These are phyloP conservation scores for Rhodotorula sp. DNA, from an alignment of 1,284 basidiomycete genomes.

Conservation along the genomic window DNA sequence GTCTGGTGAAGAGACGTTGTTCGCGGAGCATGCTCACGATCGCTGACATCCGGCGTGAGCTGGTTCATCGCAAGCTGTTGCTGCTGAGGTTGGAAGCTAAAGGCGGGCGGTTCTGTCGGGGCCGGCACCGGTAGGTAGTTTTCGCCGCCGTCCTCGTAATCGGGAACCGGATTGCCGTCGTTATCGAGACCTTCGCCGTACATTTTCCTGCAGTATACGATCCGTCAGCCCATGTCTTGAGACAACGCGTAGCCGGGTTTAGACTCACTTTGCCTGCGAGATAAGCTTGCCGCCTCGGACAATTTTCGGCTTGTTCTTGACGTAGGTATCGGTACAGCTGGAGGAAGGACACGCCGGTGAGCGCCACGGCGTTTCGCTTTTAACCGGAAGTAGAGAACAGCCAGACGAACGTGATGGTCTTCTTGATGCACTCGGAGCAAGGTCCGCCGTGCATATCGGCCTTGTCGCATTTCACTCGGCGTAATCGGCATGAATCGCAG, in stretches of 20 bases:
- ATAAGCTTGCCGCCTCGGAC: constrained; percentile 36
- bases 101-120: background rate
- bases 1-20: background rate
- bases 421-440: constrained; percentile 34
- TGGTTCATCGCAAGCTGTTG: background rate
- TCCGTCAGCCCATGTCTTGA: too few relatives aligned
- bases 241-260: fast-evolving
- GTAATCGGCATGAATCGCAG: constrained; percentile 12
- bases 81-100: background rate
- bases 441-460: constrained; percentile 24
- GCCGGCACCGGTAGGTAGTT: background rate
- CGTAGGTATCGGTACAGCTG: constrained; percentile 37
- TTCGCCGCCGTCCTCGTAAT: background rate
- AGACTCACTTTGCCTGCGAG: constrained; percentile 33
- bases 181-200: constrained; percentile 8
- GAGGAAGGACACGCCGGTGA: background rate
- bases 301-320: constrained; percentile 37
- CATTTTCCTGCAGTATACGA: background rate
- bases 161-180: background rate
- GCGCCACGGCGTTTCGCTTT: background rate
- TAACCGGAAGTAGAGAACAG: background rate
- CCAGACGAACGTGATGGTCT: constrained; percentile 32
- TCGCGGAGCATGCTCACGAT: background rate
- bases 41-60: background rate
- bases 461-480: constrained; percentile 34